These are phyloP conservation scores for Lachancea dasiensis DNA, from an alignment of 805 yeast genomes.

Conservation along the genomic window DNA sequence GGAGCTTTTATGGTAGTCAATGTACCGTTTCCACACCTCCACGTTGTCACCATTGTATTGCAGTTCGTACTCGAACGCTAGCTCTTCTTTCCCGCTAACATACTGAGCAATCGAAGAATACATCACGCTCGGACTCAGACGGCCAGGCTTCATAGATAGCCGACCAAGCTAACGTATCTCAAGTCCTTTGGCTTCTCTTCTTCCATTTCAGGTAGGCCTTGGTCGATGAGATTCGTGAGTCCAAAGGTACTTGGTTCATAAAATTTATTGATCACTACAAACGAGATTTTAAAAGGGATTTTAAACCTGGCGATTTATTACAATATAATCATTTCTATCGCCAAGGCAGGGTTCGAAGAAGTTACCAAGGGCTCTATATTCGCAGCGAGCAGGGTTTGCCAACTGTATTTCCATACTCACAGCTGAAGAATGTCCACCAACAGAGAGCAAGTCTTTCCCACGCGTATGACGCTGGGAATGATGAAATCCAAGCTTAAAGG, in stretches of 20 bases:
- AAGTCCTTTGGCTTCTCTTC: too few species aligned
- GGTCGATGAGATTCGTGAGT: too few species aligned
- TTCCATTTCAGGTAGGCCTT: too few species aligned
- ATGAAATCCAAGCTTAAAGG: constrained; percentile 97
- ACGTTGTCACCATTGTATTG: constrained; percentile 32
- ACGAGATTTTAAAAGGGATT: too few species aligned
- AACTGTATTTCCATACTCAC: too few species aligned
- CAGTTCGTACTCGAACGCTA: constrained; percentile 44
- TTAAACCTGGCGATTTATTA: too few species aligned
- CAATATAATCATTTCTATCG: too few species aligned
- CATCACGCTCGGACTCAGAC: background rate
- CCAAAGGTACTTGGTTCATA: too few species aligned
- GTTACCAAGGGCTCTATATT: too few species aligned
- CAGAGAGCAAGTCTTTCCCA: constrained; percentile 95
- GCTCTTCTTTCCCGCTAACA: constrained; percentile 28
- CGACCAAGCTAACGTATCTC: background rate
- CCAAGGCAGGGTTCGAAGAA: too few species aligned
- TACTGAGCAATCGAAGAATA: background rate
- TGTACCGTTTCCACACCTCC: constrained; percentile 44
- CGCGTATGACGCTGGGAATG: constrained; percentile 92
- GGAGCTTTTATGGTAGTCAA: constrained; percentile 21
- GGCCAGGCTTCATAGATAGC: background rate
- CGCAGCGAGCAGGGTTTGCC: too few species aligned
- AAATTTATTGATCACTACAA: too few species aligned
- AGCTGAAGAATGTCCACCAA: constrained; percentile 32